Evolutionary conservation across 805 yeast species (phyloP), one percentile per base, ranked within the genome.

Genomic region (Starmerella floris): DNA sequence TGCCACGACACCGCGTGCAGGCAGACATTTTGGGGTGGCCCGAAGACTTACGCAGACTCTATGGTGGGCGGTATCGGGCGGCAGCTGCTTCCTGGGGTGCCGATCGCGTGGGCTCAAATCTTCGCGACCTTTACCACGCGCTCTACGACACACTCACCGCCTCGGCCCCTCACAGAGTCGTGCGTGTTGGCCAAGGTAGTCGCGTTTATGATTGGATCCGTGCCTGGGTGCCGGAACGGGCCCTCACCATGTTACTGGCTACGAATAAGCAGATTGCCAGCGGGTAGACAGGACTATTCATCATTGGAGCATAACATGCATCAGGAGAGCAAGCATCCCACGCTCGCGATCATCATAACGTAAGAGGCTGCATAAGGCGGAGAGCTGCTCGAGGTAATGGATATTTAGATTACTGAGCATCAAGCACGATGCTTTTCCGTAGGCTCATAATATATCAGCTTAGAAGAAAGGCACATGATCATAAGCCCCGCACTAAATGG

Each of bases 1-100:
- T 27, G n/a, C 39, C 37, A 15, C 25, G 26, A 25, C 22, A 19
- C 26, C 25, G 30, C 28, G 28, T 49, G 55, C 64, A 58, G 43
- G 55, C 61, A 33, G 68, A 66, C 41, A 52, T 65, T 21, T 49
- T 64, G n/a, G 51, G 62, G 10, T 65, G 70, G 70, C 60, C 69
- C 1, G 67, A 64, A 22, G 50, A 52, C 19, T 51, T 61, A 34
- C 56, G 68, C 15, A 47, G 49, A 2, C 45, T 64, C 8, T 65
- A 65, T 41, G 66, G 63, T 2, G 49, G 51, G 13, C 54, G 61
- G 6, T 65, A 55, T 39, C 41, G 51, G 27, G 59, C 59, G 4
- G 52, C 61, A 16, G 43, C 62, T 4, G 16, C 23, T 16, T 15
- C 13, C 16, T 6, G 6, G n/a, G 25, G 25, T 6, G 8, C 35